A percentile compares a stretch with the other conserved stretches of the same genome.
Conservation (phyloP, 768 basidiomycete genomes). For the Gelatoporia subvermispora region DNA sequence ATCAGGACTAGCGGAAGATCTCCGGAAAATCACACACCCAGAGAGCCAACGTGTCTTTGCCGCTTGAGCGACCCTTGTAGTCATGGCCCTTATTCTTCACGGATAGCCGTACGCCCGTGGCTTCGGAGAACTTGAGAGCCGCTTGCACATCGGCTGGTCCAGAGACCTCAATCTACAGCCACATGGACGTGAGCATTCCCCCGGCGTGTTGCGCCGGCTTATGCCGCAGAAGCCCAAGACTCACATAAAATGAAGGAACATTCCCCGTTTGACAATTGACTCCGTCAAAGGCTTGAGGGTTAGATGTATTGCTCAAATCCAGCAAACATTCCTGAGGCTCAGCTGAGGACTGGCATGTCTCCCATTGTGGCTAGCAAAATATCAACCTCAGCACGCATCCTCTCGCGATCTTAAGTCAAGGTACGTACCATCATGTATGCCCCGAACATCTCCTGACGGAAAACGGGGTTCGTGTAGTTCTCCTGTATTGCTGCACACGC, state of each 20-base stretch:
- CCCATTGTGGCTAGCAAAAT: constrained; percentile 41
- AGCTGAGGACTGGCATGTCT: constrained; percentile 38
- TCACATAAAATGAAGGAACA: constrained; percentile 23
- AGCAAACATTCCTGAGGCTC: constrained; percentile 43
- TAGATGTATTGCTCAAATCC: constrained; percentile 27
- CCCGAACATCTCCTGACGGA: constrained; percentile 21
- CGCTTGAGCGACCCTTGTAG: constrained; percentile 28
- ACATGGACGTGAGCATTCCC: neutral
- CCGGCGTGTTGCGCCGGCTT: neutral
- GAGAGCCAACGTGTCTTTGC: constrained; percentile 19
- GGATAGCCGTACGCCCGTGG: constrained; percentile 19
- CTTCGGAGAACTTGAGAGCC: constrained; percentile 20
- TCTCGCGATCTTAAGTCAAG: neutral
- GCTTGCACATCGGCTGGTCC: constrained; percentile 19
- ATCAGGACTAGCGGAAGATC: neutral
- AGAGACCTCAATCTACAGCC: constrained; percentile 22
- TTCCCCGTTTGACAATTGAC: constrained; percentile 22
- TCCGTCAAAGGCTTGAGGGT: constrained; percentile 12
- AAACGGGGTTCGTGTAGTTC: constrained; percentile 23
- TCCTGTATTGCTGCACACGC: constrained; percentile 25
- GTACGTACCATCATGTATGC: constrained; percentile 27
- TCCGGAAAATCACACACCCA: constrained; percentile 16
- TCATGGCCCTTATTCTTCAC: constrained; percentile 33
- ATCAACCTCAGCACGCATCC: neutral
- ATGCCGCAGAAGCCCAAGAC: constrained; percentile 3